These are phyloP conservation scores for Corylus avellana DNA, from an alignment of 306 rosid genomes.

Conservation along the genomic window DNA sequence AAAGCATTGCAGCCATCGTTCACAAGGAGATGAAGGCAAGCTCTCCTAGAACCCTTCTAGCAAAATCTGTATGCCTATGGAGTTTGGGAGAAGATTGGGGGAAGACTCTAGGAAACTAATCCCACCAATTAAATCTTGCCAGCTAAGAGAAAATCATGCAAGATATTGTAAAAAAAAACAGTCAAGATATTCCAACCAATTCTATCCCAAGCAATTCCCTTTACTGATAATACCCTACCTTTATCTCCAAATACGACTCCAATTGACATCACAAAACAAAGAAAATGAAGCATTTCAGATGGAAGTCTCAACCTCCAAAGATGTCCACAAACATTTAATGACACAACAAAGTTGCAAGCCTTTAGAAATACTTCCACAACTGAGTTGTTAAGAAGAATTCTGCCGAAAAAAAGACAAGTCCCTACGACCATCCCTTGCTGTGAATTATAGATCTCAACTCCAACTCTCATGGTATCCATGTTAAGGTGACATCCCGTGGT, in stretches of 20 bases:
- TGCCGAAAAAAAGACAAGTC: neutral
- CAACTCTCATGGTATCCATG: no score
- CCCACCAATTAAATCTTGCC: neutral
- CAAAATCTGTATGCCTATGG: neutral
- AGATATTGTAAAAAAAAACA: neutral
- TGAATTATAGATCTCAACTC: neutral
- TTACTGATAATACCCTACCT: neutral
- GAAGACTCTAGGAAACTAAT: neutral
- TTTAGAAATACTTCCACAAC: neutral
- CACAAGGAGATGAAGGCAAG: neutral
- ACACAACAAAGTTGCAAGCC: neutral
- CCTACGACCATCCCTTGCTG: neutral
- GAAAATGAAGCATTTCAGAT: neutral
- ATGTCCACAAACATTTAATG: neutral
- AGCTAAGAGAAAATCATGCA: neutral
- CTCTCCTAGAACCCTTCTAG: neutral
- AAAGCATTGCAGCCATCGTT: neutral
- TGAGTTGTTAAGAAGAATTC: neutral
- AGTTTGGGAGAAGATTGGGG: neutral
- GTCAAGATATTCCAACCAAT: neutral
- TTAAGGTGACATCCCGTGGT: neutral
- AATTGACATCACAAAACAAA: neutral
- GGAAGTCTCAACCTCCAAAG: neutral
- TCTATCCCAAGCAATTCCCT: neutral
- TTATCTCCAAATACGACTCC: neutral